phyloP scores from a whole-genome alignment of 2,329 filamentous ascomycete species.

The Pseudocercospora fuligena region DNA sequence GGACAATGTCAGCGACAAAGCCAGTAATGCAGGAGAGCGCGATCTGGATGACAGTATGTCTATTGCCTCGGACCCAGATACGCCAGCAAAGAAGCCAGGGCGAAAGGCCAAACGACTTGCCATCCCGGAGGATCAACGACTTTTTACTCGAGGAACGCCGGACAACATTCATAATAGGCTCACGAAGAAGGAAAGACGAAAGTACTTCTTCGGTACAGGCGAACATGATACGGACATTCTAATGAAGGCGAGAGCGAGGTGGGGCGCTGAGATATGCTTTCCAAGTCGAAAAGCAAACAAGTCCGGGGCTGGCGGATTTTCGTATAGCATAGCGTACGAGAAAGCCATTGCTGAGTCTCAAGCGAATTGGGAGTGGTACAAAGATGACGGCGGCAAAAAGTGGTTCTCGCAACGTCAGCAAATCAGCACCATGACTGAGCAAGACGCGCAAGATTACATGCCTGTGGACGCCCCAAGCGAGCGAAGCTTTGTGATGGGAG shows the following conservation, averaged over 20 bases:
- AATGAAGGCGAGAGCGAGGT: constrained; percentile 55
- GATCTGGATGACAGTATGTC: constrained; percentile 41
- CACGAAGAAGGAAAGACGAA: constrained; percentile 51
- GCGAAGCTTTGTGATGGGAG: constrained; percentile 58
- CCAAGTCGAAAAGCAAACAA: constrained; percentile 50
- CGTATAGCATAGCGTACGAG: constrained; percentile 51
- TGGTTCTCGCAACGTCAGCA: constrained; percentile 51
- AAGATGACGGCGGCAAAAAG: constrained; percentile 46
- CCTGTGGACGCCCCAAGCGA: constrained; percentile 37
- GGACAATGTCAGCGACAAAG: constrained; percentile 33
- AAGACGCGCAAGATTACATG: constrained; percentile 51
- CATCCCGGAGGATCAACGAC: constrained; percentile 12
- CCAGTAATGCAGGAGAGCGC: constrained; percentile 44
- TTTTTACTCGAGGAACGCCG: constrained; percentile 35
- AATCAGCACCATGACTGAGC: constrained; percentile 41
- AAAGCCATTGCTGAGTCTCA: constrained; percentile 51
- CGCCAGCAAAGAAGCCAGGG: background rate
- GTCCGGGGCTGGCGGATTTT: constrained; percentile 45
- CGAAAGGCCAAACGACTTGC: background rate
- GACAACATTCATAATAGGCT: constrained; percentile 33
- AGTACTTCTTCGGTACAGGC: constrained; percentile 57
- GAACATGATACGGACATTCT: constrained; percentile 55
- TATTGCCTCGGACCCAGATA: constrained; percentile 27
- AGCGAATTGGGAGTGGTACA: constrained; percentile 60
- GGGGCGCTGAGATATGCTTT: constrained; percentile 57